Evolutionary conservation across 75 land plant genomes (phyloP), one percentile per base, ranked within the genome.

Genomic region (Cryptomeria japonica): DNA sequence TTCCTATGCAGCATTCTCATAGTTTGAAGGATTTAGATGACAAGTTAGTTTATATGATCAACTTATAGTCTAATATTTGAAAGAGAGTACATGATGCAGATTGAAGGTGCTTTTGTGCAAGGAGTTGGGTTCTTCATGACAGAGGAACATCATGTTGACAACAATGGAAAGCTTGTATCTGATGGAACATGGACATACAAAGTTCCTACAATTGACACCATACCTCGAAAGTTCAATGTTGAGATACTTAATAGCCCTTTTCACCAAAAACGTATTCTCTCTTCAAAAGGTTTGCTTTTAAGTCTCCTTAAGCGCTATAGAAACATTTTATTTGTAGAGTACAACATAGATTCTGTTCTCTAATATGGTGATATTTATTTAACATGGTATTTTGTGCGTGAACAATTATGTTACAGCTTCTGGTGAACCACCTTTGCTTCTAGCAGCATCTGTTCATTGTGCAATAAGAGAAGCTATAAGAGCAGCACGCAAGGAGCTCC

Each of bases 101-200:
- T 96, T 53, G 98, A 98, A 87, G 99, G 99, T 77, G 94, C 98
- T 80, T 98, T 98, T 94, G 95, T 96, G 32, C 97, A 96, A 92
- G 99, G 98, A 31, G 55, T 51, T 51, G 55, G 55, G 16, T 51
- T 51, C 55, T 51, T 51, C 55, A 51, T 51, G 55, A 51, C 55
- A 12, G 55, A 51, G 16, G 55, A 51, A 51, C 55, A 51, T 51
- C 14, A 12, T 51, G 55, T 51, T 51, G 55, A 51, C 55, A 51
- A 51, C 16, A 51, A 51, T 13, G 55, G 55, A 51, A 51, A 51
- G 55, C 55, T 51, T 51, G 55, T 51, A 51, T 51, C 55, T 51
- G 55, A 51, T 51, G 55, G 55, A 51, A 51, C 55, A 51, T 51
- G 55, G 55, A 51, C 55, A 51, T 51, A 51, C 55, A 51, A 51